Evolutionary conservation across 169 alveolate genomes (phyloP).

Genomic region (Plasmodium vivax): DNA sequence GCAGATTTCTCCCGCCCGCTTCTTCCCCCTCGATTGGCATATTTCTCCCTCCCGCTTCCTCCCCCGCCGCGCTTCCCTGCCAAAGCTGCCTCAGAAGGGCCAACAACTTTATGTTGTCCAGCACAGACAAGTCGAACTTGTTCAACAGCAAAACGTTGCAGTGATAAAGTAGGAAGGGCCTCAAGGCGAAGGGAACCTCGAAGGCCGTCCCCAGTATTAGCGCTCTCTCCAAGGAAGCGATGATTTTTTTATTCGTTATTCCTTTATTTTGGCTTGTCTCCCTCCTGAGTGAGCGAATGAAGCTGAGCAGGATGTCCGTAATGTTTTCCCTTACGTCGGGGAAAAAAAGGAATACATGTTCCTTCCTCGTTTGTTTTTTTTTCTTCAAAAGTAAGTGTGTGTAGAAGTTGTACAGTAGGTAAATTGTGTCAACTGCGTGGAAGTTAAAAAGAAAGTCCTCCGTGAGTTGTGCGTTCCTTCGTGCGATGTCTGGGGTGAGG

Average conservation of each 20-base stretch:
- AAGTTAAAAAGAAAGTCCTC: constrained; percentile 63
- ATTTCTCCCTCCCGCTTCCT: not conserved
- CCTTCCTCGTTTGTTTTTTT: constrained; percentile 13
- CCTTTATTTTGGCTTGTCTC: not conserved
- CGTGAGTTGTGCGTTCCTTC: not conserved
- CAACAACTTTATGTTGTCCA: constrained; percentile 52
- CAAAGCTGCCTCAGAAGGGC: constrained; percentile 12
- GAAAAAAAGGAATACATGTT: constrained; percentile 32
- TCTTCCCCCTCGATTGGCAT: too few relatives aligned
- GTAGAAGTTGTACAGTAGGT: constrained; percentile 48
- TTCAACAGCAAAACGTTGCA: constrained; percentile 37
- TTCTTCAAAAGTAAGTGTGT: constrained; percentile 29
- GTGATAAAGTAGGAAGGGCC: constrained; percentile 22
- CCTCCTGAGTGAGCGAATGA: constrained; percentile 14
- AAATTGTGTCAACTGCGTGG: constrained; percentile 58
- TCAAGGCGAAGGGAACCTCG: constrained; percentile 25
- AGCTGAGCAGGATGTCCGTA: constrained; percentile 41
- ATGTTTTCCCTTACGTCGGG: constrained; percentile 50
- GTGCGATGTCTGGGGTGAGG: not conserved
- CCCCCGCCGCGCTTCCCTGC: not conserved
- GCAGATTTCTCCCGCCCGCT: too few relatives aligned
- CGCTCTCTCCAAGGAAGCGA: constrained; percentile 49
- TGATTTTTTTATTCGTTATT: constrained; percentile 17
- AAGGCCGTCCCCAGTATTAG: constrained; percentile 20
- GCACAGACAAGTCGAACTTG: constrained; percentile 50